These are phyloP conservation scores for Kwoniella sp. DNA, from an alignment of 768 basidiomycete species.

Conservation along the genomic window DNA sequence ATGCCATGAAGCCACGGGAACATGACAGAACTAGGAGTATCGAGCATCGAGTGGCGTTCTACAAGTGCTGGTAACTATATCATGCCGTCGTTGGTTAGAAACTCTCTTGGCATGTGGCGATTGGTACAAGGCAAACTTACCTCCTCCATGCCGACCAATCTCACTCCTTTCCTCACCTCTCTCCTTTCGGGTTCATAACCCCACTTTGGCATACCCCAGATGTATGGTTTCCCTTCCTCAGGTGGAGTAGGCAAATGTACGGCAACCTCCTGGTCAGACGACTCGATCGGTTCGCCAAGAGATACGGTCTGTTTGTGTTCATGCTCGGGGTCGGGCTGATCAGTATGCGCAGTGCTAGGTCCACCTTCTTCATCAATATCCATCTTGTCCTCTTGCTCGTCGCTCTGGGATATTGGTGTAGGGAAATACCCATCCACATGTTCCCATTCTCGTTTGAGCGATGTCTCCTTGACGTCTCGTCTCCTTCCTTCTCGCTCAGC, in stretches of 20 bases:
- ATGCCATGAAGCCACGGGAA: slow-evolving; percentile 56
- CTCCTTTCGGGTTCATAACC: slow-evolving; percentile 45
- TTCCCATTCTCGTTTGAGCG: slow-evolving; percentile 30
- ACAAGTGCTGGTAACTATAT: slow-evolving; percentile 41
- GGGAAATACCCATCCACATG: slow-evolving; percentile 13
- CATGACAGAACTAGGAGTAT: slow-evolving; percentile 49
- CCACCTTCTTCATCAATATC: slow-evolving; percentile 30
- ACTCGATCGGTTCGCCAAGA: slow-evolving; percentile 12
- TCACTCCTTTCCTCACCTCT: slow-evolving; percentile 43
- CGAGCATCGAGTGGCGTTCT: slow-evolving; percentile 44
- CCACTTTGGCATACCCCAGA: slow-evolving; percentile 53
- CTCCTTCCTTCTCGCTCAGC: slow-evolving; percentile 26
- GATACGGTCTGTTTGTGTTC: slow-evolving; percentile 11
- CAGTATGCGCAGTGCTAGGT: not conserved
- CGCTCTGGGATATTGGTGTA: not conserved
- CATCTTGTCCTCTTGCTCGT: slow-evolving; percentile 32
- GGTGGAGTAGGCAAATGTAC: slow-evolving; percentile 24
- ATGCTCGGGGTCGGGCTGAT: not conserved
- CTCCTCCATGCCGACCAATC: slow-evolving; percentile 45
- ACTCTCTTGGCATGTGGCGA: not conserved
- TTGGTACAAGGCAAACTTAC: slow-evolving; percentile 16
- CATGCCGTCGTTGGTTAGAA: not conserved
- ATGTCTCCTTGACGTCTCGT: slow-evolving; percentile 40
- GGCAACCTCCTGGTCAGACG: slow-evolving; percentile 15
- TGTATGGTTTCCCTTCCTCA: slow-evolving; percentile 25